Percentiles rank a stretch among this genome's conserved stretches.
Conservation (phyloP, 306 rosid species). For the Abrus precatorius region DNA sequence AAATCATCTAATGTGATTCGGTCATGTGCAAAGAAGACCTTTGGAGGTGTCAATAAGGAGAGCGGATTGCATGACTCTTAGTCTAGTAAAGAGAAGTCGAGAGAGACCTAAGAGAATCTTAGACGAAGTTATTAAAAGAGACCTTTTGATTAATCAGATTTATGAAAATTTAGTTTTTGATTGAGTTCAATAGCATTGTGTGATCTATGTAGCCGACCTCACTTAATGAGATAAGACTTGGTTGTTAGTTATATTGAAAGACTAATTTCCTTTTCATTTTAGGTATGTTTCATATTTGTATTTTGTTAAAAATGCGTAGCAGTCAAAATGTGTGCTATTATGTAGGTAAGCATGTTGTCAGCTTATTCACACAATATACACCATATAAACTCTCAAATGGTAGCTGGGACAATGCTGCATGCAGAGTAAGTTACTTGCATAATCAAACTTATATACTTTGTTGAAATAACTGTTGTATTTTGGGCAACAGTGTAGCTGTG, state of each 20-base stretch:
- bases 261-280: neutral
- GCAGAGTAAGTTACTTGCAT: constrained; percentile 59
- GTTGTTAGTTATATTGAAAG: constrained; percentile 8
- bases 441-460: neutral
- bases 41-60: too few species aligned
- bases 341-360: constrained; percentile 79
- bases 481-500: neutral
- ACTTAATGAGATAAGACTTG: too few species aligned
- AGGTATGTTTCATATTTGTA: neutral
- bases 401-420: constrained; percentile 68
- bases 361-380: constrained; percentile 74
- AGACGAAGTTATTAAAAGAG: too few species aligned
- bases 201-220: too few species aligned
- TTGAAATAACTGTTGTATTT: constrained; percentile 2
- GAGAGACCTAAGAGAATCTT: too few species aligned
- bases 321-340: neutral
- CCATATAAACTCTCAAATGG: constrained; percentile 74
- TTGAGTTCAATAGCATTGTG: too few species aligned
- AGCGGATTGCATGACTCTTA: too few species aligned
- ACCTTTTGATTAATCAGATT: too few species aligned
- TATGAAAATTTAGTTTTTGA: too few species aligned
- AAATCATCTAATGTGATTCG: too few species aligned
- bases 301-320: neutral
- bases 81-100: too few species aligned
- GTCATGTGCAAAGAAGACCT: too few species aligned